A percentile compares a stretch with the other conserved stretches of the same genome.
Conservation (phyloP, 306 rosid species). For the Lupinus albus region DNA sequence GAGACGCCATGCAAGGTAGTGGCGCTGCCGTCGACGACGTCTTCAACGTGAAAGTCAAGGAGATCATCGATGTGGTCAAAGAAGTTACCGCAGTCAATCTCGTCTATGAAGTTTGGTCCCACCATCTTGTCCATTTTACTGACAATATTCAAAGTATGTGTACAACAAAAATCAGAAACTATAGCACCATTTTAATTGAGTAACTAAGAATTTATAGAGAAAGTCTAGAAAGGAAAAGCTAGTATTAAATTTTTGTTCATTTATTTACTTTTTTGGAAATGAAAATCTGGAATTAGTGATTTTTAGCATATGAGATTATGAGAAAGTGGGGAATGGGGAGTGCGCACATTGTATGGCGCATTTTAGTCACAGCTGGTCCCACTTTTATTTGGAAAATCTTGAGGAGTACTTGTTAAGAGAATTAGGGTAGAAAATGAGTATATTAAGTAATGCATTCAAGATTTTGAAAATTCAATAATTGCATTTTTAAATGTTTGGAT, state of each 20-base stretch:
- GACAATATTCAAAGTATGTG: slow-evolving; percentile 29
- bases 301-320: neutral
- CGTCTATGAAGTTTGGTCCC: slow-evolving; percentile 73
- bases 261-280: neutral
- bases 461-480: no score
- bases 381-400: slow-evolving; percentile 3
- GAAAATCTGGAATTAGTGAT: slow-evolving; percentile 32
- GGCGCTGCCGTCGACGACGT: slow-evolving; percentile 40
- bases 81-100: slow-evolving; percentile 87
- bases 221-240: neutral
- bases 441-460: no score
- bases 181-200: no score
- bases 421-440: no score
- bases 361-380: slow-evolving; percentile 50
- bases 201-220: neutral
- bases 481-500: no score
- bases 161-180: neutral
- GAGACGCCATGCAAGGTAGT: slow-evolving; percentile 49
- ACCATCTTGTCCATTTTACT: slow-evolving; percentile 58
- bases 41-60: slow-evolving; percentile 72
- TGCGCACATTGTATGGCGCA: slow-evolving; percentile 1
- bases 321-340: neutral
- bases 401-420: no score
- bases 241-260: neutral
- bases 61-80: slow-evolving; percentile 95